Base-by-base conservation (phyloP, 352 stramenopile species). In the Saprolegnia diclina region DNA sequence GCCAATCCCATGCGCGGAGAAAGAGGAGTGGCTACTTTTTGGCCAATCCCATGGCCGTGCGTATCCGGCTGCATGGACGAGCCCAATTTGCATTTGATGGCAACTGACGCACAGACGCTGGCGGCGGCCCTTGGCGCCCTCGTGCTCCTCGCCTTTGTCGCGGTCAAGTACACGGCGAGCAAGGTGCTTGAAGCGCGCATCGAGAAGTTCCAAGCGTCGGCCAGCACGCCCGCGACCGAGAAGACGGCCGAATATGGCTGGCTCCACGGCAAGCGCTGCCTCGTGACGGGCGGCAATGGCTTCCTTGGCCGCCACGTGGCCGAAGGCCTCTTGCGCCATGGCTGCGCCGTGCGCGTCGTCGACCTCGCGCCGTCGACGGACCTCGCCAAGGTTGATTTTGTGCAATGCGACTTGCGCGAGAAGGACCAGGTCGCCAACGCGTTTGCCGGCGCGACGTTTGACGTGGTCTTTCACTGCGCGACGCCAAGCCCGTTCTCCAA, bases 401-500 rank as follows among this genome's bases (percentile, higher is more conserved):
- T 73, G 13, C 42, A 68, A 35, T 67, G 69, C 21, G 61, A 74
- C 29, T 64, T 74, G 26, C 44, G 26, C 14, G 64, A 74, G 13
- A 53, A 37, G 35, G 65, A 67, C 9, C 7, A 71, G 38, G 63
- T 74, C 18, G 5, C 19, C 4, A 32, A 19, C 0, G 69, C 69
- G 19, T 24, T 74, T 18, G 67, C 22, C 16, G 65, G 65, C 21
- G 46, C 13, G 1, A 10, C 11, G 42, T 21, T 52, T 56, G 42
- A 73, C 19, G 53, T 71, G n/a, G 69, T 74, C 22, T 71, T 73
- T 63, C 69, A 74, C 50, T 37, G 56, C 26, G 69, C 69, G 24
- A 54, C 50, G 4, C 69, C 69, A 2, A 40, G 56, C 65, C 66
- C 69, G 13, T 48, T 65, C 22, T 42, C 35, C 29, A 32, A 24